Percentiles rank a stretch among this genome's conserved stretches.
Conservation (phyloP, 768 basidiomycete species). For the Mycena amicta region DNA sequence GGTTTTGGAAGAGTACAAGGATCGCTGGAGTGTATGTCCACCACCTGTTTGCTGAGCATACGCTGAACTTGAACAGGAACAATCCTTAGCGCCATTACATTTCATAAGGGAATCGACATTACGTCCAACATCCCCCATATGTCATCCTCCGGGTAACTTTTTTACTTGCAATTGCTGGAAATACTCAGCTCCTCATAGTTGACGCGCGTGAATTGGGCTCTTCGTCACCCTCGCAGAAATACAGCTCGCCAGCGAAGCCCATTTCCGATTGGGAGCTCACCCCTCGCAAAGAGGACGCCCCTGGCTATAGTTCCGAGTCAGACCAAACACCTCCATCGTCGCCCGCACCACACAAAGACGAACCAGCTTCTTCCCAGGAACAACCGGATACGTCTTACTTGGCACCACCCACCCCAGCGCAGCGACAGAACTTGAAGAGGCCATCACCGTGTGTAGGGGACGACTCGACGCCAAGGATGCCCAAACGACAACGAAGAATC, state of each 20-base stretch:
- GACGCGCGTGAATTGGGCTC: conserved; percentile 17
- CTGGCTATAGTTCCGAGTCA: neutral
- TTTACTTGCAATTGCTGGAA: too few species aligned
- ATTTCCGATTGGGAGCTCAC: conserved; percentile 12
- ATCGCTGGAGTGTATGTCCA: neutral
- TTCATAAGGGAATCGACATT: conserved; percentile 2
- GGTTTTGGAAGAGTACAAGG: neutral
- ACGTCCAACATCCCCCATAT: too few species aligned
- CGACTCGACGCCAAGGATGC: neutral
- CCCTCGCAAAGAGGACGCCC: neutral
- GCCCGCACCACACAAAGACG: neutral
- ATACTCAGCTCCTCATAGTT: neutral
- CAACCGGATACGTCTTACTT: conserved; percentile 17
- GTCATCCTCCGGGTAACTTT: too few species aligned
- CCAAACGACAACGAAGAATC: neutral
- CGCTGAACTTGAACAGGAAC: neutral
- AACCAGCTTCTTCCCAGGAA: neutral
- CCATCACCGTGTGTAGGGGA: neutral
- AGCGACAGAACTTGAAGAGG: conserved; percentile 28
- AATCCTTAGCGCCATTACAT: neutral
- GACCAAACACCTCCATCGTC: neutral
- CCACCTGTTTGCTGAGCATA: neutral
- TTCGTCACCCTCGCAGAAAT: conserved; percentile 17
- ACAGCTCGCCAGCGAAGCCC: conserved; percentile 13
- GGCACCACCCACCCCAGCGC: conserved; percentile 38